Evolutionary conservation across 1,284 basidiomycete genomes (phyloP).

Genomic region (Xerocomus alliaceus): DNA sequence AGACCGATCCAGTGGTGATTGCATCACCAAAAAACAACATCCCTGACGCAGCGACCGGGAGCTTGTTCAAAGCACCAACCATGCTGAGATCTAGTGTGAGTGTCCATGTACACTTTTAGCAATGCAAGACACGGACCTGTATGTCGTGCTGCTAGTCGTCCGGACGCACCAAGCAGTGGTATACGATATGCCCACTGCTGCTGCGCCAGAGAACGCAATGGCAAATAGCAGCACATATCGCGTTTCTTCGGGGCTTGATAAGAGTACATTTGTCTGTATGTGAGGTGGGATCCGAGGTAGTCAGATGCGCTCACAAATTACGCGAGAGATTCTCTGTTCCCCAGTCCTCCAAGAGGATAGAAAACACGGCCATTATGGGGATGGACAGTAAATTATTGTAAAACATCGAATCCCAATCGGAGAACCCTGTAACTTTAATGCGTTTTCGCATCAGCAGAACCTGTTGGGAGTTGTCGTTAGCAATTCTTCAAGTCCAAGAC

Average conservation of each 20-base stretch:
- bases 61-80: constrained; percentile 98
- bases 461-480: constrained; percentile 46
- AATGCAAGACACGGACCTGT: constrained; percentile 62
- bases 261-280: constrained; percentile 5
- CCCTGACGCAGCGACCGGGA: constrained; percentile 95
- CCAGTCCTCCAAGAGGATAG: constrained; percentile 92
- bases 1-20: constrained; percentile 86
- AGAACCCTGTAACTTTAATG: constrained; percentile 98
- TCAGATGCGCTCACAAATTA: constrained; percentile 79
- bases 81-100: constrained; percentile 65
- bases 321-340: constrained; percentile 73
- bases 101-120: background rate
- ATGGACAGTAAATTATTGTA: constrained; percentile 98
- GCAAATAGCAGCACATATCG: constrained; percentile 83
- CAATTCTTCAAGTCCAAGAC: constrained; percentile 10
- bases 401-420: constrained; percentile 99
- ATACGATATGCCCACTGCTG: constrained; percentile 97
- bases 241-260: constrained; percentile 79
- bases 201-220: constrained; percentile 95
- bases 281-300: constrained; percentile 1
- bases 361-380: constrained; percentile 86
- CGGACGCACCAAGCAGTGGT: constrained; percentile 99
- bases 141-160: constrained; percentile 95
- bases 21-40: constrained; percentile 96
- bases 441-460: constrained; percentile 95